Conservation (phyloP, 2,329 filamentous ascomycete species). For the Arthrobotrys megalospora region DNA sequence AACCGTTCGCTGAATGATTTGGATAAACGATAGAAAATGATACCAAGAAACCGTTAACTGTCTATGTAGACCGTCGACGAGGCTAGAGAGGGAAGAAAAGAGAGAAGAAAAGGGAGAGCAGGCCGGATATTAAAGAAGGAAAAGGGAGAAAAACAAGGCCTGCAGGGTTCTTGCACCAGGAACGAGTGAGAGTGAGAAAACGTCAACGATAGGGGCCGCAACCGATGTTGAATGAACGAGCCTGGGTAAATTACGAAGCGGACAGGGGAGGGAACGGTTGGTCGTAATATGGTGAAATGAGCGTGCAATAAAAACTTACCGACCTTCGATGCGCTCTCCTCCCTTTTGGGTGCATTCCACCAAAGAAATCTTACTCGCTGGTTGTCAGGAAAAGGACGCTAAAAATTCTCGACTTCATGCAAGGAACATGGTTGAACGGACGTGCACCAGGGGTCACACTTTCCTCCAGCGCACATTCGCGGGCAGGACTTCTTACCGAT, state of each 20-base stretch:
- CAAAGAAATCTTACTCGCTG: constrained; percentile 56
- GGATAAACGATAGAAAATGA: constrained; percentile 64
- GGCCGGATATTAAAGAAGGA: constrained; percentile 64
- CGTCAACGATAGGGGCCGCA: constrained; percentile 61
- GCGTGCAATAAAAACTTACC: constrained; percentile 53
- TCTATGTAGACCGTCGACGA: constrained; percentile 62
- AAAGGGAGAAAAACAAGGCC: constrained; percentile 62
- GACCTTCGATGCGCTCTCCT: constrained; percentile 39
- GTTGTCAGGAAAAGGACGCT: constrained; percentile 49
- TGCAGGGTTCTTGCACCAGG: constrained; percentile 61
- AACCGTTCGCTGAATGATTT: constrained; percentile 62
- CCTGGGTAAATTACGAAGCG: constrained; percentile 61
- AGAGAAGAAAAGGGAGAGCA: constrained; percentile 64
- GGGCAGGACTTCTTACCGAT: constrained; percentile 56
- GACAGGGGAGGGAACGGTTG: constrained; percentile 55
- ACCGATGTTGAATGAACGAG: constrained; percentile 60
- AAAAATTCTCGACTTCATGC: constrained; percentile 60
- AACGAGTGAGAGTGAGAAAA: constrained; percentile 48
- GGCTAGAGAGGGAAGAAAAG: constrained; percentile 51
- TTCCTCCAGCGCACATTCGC: constrained; percentile 48
- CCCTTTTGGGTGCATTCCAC: constrained; percentile 60
- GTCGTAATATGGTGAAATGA: constrained; percentile 59
- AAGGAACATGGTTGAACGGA: constrained; percentile 59
- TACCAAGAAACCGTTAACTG: constrained; percentile 61
- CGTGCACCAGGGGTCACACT: constrained; percentile 47